Base-by-base conservation (phyloP, 768 basidiomycete genomes). In the Amanita rimosa region DNA sequence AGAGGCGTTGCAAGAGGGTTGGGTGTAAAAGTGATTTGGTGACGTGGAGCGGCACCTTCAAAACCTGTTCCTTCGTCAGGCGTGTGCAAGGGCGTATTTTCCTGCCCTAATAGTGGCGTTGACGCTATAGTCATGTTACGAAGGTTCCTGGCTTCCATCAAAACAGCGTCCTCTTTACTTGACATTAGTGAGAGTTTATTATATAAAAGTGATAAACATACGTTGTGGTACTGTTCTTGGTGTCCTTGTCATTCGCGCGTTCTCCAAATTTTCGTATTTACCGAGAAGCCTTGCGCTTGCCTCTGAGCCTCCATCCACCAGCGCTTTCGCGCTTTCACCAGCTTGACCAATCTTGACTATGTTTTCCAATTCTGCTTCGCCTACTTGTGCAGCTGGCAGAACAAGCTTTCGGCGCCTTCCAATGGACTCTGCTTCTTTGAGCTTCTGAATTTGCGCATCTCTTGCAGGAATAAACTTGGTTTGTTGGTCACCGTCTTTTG, bases 271-370 rank as follows among this genome's bases (percentile, higher is more conserved):
- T 59, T 95, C 90, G 59, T 98, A 98, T 48, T 96, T 94, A 53
- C 90, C 92, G 46, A 99, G 63, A 34, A 98, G 67, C 54, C 80
- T 77, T n/a, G 81, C 83, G 51, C 83, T 92, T 10, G 91, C 87
- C 54, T 89, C 89, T 46, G 78, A 85, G 6, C 86, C 90, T 21
- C 83, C 83, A 16, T 73, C 78, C 8, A 93, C 92, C 55, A 97
- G 60, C 3, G 85, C 79, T 61, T 92, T 84, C 14, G 95, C 88
- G 57, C 78, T 84, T 67, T 95, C 93, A 3, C 91, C 85, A 0
- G 87, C 85, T 61, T 88, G 81, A 0, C 96, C 96, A 59, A 98
- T 97, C 71, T 98, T 99, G 54, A 96, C 95, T 53, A 99, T 97
- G 55, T 97, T 93, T 67, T 98, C 96, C 44, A 99, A 66, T 64